A percentile compares a stretch with the other conserved stretches of the same genome.
phyloP scores from a whole-genome alignment of 2,329 filamentous ascomycete genomes.

The Neofusicoccum parvum region DNA sequence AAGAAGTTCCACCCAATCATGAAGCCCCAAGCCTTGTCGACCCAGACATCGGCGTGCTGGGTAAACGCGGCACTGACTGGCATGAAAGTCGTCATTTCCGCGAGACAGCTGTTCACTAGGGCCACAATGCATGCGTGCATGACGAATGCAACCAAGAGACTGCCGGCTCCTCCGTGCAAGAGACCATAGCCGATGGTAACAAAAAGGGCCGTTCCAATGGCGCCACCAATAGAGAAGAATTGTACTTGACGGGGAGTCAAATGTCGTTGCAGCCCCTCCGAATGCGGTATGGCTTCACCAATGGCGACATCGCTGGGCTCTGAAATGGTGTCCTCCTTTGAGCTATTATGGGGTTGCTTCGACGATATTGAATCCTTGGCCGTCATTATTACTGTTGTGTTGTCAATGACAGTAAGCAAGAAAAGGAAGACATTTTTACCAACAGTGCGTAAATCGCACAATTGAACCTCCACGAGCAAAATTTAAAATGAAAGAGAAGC shows the following conservation, averaged over 20 bases:
- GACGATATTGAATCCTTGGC: background rate
- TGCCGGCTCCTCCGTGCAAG: constrained; percentile 44
- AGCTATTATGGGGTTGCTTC: background rate
- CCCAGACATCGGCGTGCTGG: constrained; percentile 72
- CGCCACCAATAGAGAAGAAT: constrained; percentile 16
- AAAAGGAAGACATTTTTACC: background rate
- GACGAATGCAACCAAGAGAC: constrained; percentile 59
- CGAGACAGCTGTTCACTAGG: constrained; percentile 34
- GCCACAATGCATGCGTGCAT: constrained; percentile 53
- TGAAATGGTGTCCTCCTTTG: background rate
- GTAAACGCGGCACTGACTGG: constrained; percentile 77
- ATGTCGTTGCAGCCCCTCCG: background rate
- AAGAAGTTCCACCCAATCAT: constrained; percentile 86
- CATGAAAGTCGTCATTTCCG: constrained; percentile 75
- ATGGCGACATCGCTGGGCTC: background rate
- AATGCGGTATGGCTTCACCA: background rate
- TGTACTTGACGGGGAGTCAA: constrained; percentile 3
- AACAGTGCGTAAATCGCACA: background rate
- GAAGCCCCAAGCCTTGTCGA: constrained; percentile 70
- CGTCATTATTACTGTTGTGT: background rate
- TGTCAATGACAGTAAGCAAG: too few species aligned
- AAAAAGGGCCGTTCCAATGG: constrained; percentile 23
- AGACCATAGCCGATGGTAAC: constrained; percentile 20
- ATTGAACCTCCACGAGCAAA: background rate
- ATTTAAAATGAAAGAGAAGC: background rate